These are phyloP conservation scores for Spathaspora girioi DNA, from an alignment of 805 yeast species.

Conservation along the genomic window DNA sequence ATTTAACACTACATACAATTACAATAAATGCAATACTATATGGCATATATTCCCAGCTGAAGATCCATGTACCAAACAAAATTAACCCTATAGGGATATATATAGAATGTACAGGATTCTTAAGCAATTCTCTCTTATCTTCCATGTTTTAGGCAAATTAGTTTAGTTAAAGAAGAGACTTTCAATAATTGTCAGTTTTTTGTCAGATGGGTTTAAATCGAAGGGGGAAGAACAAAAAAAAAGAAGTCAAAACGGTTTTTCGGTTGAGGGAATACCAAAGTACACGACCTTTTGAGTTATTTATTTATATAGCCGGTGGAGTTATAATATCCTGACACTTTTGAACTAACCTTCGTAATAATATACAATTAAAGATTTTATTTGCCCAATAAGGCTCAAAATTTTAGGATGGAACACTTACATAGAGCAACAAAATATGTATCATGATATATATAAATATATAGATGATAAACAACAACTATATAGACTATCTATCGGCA, in stretches of 20 bases:
- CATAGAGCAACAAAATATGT: background rate
- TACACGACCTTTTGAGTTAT: slow-evolving; percentile 1
- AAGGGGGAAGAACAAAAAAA: background rate
- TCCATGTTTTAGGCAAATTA: slow-evolving; percentile 18
- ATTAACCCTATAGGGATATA: slow-evolving; percentile 65
- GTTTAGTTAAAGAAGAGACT: background rate
- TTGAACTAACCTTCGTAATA: too few relatives aligned
- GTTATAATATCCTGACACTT: background rate
- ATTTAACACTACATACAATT: slow-evolving; percentile 29
- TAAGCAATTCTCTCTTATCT: slow-evolving; percentile 51
- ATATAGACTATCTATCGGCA: background rate
- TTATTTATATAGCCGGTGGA: background rate
- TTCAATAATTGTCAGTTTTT: background rate
- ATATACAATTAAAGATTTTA: too few relatives aligned
- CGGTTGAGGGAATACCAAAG: background rate
- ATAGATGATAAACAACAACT: background rate
- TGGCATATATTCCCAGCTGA: slow-evolving; percentile 50
- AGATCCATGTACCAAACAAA: slow-evolving; percentile 55
- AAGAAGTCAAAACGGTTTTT: background rate
- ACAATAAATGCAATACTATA: slow-evolving; percentile 34
- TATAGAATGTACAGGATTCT: slow-evolving; percentile 73
- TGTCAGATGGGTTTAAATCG: background rate
- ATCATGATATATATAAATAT: background rate
- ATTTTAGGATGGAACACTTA: too few relatives aligned
- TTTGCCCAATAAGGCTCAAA: too few relatives aligned